Base-by-base conservation (phyloP, 1,284 basidiomycete species). In the Heliocybe sulcata region DNA sequence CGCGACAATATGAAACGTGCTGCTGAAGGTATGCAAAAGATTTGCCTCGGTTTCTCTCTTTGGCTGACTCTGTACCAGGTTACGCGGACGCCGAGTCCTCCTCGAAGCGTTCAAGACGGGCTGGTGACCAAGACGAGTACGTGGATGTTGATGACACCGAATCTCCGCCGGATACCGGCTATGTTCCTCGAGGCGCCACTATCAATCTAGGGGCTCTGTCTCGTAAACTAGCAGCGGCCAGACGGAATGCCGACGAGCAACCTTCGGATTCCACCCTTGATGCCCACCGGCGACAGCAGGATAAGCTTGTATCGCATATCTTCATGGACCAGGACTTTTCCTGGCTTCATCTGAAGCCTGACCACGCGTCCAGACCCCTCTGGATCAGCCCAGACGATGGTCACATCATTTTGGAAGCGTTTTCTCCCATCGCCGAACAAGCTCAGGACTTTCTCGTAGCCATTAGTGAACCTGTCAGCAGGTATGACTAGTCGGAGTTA, bases 381-480 rank as follows among this genome's bases (percentile, higher is more conserved):
- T 98, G 94, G 92, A 96, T 98, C 60, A 91, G 88, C 61, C 95
- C 96, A 35, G 91, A 94, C 61, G 86, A 91, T 63, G 92, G 93
- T 0, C 90, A 94, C 64, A 97, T 98, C 65, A 98, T 97, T 57
- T 81, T 98, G 33, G 95, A 98, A 70, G 92, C 92, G 0, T 98
- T 98, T 68, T 94, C 92, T 27, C 92, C 96, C 1, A 94, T 99
- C 57, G 96, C 97, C 26, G 92, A 96, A 64, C 94, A 98, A 71
- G 97, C 97, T 2, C 96, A 99, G 71, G 97, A 99, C 69, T 99
- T 99, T 65, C 78, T 99, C 42, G 92, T 97, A 55, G 96, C 97
- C 51, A 98, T 99, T 54, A 94, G 94, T 64, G 97, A 99, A 74
- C 97, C 97, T 61, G 94, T 99, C 66, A 98, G 95, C 77, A 88